Percentiles rank a stretch among this genome's conserved stretches.
These are phyloP conservation scores for Chimonanthus salicifolius DNA, from an alignment of 164 flowering plant genomes.

Conservation along the genomic window DNA sequence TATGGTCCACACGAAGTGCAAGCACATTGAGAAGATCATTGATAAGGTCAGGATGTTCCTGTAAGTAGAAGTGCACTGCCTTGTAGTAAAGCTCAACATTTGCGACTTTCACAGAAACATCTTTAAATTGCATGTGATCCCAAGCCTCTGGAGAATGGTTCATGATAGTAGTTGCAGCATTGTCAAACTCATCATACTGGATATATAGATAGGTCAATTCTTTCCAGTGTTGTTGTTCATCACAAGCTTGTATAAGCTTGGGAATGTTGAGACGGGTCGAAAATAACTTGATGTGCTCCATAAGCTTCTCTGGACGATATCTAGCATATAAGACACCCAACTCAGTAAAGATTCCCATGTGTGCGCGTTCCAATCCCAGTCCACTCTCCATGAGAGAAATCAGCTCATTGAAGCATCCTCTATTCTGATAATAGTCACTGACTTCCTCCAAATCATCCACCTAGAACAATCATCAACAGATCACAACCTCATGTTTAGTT, in stretches of 20 bases:
- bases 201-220: constrained; percentile 86
- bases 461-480: constrained; percentile 29
- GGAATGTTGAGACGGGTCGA: constrained; percentile 92
- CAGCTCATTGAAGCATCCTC: constrained; percentile 91
- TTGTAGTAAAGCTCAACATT: constrained; percentile 96
- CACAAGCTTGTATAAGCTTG: constrained; percentile 92
- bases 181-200: constrained; percentile 94
- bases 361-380: constrained; percentile 82
- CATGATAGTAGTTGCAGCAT: constrained; percentile 97
- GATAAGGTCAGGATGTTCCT: constrained; percentile 94
- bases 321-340: constrained; percentile 95
- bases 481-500: background rate
- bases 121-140: constrained; percentile 99
- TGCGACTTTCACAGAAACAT: constrained; percentile 86
- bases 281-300: constrained; percentile 96
- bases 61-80: constrained; percentile 95
- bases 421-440: constrained; percentile 89
- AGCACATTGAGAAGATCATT: constrained; percentile 93
- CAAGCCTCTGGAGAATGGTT: constrained; percentile 98
- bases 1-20: constrained; percentile 87
- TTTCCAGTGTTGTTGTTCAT: constrained; percentile 96
- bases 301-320: constrained; percentile 92
- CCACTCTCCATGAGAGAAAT: constrained; percentile 98
- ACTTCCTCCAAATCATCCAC: constrained; percentile 99
- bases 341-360: constrained; percentile 37